phyloP scores from a whole-genome alignment of 768 basidiomycete genomes.

The Scleroderma citrinum region DNA sequence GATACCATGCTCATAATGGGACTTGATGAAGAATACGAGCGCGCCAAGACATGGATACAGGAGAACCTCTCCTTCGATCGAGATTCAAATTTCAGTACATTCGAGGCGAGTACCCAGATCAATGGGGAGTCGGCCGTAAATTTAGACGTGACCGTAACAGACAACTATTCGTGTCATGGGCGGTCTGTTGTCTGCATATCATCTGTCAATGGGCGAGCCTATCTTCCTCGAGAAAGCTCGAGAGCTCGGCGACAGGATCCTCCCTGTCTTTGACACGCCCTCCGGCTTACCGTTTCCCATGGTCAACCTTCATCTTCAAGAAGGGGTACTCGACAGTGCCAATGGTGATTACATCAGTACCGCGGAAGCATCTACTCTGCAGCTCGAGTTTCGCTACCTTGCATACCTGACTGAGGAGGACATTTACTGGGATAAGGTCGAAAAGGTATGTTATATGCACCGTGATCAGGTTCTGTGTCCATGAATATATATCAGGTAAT shows the following conservation, averaged over 20 bases:
- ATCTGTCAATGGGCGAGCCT: conserved; percentile 62
- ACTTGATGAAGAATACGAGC: conserved; percentile 67
- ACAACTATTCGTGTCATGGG: conserved; percentile 91
- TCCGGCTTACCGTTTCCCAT: conserved; percentile 77
- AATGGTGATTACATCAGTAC: conserved; percentile 64
- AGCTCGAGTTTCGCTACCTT: conserved; percentile 90
- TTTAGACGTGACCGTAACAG: conserved; percentile 34
- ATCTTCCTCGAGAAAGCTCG: conserved; percentile 71
- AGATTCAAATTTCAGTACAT: conserved; percentile 78
- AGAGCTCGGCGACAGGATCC: conserved; percentile 82
- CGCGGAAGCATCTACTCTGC: conserved; percentile 84
- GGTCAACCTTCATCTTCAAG: conserved; percentile 60
- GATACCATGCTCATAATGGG: conserved; percentile 88
- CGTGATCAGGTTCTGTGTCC: background rate
- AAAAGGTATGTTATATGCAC: conserved; percentile 42
- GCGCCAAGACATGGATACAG: conserved; percentile 75
- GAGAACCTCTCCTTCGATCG: conserved; percentile 66
- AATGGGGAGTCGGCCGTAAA: background rate
- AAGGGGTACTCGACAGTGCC: conserved; percentile 56
- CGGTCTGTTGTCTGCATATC: conserved; percentile 81
- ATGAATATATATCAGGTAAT: conserved; percentile 47
- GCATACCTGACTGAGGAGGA: conserved; percentile 70
- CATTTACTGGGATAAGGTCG: conserved; percentile 75
- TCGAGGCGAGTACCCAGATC: conserved; percentile 62
- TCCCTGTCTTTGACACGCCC: conserved; percentile 77